Evolutionary conservation across 1,284 basidiomycete species (phyloP), one percentile per base, ranked within the genome.

Genomic region (Volvariella volvacea): DNA sequence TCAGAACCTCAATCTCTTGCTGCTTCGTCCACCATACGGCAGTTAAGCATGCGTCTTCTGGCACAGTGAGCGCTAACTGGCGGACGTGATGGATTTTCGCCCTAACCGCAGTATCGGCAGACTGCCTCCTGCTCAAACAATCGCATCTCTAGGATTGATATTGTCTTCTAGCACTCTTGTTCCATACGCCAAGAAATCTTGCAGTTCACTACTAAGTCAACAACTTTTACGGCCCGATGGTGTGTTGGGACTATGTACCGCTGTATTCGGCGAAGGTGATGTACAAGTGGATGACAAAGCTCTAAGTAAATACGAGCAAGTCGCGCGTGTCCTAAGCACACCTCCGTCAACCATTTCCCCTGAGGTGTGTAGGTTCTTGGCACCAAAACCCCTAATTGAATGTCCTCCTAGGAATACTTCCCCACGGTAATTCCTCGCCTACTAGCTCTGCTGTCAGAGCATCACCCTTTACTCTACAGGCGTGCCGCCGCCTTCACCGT

Each of bases 161-260:
- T 52, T 87, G 20, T 71, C 80, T 1, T 63, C 64, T 25, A 52
- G 59, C 8, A 63, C 71, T 4, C 64, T 67, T 2, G 61, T 73
- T 2, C 57, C 65, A 1, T 75, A 86, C 54, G 72, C 78, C 15
- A 70, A 70, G 31, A 82, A 73, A 54, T 54, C 77, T 20, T 84
- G 79, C 50, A 66, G 74, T 0, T 71, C 70, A 21, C 64, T 88
- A 21, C 70, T 89, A 19, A 80, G 77, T 51, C 70, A 73, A 45
- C 84, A 88, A 53, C 60, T 90, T 6, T 59, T 85, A 21, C 76
- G 83, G 22, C 75, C 78, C 2, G 74, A 79, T 22, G 87, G 87
- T 1, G 67, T 89, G 2, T 68, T 64, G 28, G 86, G 84, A 1
- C 67, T 90, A 16, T 80, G 76, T 48, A 68, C 71, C 8, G 81